Conservation (phyloP, 352 stramenopile species). For the Phytophthora pinifolia region DNA sequence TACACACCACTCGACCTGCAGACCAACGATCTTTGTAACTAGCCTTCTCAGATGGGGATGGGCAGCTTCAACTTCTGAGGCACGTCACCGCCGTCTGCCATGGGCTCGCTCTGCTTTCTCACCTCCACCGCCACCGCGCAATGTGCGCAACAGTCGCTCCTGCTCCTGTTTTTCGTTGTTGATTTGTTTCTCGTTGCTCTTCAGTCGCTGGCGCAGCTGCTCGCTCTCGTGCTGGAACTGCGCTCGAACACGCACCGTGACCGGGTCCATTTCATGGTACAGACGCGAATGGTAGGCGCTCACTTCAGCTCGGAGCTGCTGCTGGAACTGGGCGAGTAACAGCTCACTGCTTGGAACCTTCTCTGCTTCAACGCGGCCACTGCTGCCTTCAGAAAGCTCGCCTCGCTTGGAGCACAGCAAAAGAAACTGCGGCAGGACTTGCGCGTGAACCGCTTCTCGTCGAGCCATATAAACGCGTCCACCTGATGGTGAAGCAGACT, state of each 20-base stretch:
- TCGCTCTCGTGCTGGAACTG: conserved; percentile 32
- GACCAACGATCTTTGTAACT: too few species aligned
- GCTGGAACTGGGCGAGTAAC: conserved; percentile 27
- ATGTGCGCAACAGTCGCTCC: conserved; percentile 30
- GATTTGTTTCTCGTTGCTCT: conserved; percentile 28
- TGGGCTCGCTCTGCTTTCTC: conserved; percentile 1
- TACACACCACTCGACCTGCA: background rate
- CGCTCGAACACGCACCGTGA: conserved; percentile 25
- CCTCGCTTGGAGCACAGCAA: conserved; percentile 33
- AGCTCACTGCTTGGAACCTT: conserved; percentile 10
- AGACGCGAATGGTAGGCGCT: conserved; percentile 34
- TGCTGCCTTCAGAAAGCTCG: background rate
- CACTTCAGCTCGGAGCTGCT: conserved; percentile 31
- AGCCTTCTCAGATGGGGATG: conserved; percentile 22
- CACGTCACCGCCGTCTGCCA: conserved; percentile 9
- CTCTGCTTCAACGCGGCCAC: background rate
- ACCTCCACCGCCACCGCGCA: conserved; percentile 6
- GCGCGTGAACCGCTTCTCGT: conserved; percentile 12
- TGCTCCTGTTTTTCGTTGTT: conserved; percentile 35
- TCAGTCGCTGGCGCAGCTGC: conserved; percentile 22
- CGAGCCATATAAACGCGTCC: conserved; percentile 42
- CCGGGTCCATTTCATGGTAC: conserved; percentile 37
- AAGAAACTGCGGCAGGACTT: conserved; percentile 41
- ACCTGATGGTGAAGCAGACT: conserved; percentile 9
- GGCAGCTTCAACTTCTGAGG: conserved; percentile 4